A percentile compares a stretch with the other conserved stretches of the same genome.
Conservation (phyloP, 495 filamentous ascomycete species). For the Penicillium herquei region DNA sequence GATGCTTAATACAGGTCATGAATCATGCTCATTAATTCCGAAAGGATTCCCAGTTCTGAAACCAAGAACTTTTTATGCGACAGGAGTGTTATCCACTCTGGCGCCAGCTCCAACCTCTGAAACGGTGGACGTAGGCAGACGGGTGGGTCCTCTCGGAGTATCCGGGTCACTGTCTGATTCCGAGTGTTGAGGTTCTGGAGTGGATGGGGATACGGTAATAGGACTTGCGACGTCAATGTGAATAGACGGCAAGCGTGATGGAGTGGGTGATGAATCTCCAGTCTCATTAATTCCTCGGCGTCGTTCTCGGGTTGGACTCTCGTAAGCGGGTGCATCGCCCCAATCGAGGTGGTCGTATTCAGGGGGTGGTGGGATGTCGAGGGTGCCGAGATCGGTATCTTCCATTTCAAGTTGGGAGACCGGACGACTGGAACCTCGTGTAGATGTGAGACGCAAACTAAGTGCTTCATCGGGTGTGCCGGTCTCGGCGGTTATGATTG, state of each 20-base stretch:
- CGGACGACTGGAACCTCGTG: slow-evolving; percentile 22
- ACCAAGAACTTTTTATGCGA: slow-evolving; percentile 3
- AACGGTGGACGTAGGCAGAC: slow-evolving; percentile 1
- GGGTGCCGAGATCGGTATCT: slow-evolving; percentile 37
- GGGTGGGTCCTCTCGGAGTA: slow-evolving; percentile 6
- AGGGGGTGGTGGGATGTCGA: slow-evolving; percentile 39
- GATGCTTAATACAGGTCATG: slow-evolving; percentile 20
- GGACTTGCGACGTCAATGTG: slow-evolving; percentile 42
- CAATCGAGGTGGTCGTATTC: slow-evolving; percentile 49
- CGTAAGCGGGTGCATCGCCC: slow-evolving; percentile 49
- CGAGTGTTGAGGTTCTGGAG: slow-evolving; percentile 18
- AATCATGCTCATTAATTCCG: slow-evolving; percentile 19
- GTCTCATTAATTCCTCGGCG: neutral
- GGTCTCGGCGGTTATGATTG: slow-evolving; percentile 27
- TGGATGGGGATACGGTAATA: slow-evolving; percentile 27
- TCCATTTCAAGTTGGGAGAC: slow-evolving; percentile 16
- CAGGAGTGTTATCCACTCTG: slow-evolving; percentile 2
- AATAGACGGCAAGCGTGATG: slow-evolving; percentile 34
- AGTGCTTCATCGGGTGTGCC: slow-evolving; percentile 29
- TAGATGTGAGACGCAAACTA: slow-evolving; percentile 21
- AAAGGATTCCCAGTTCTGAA: neutral
- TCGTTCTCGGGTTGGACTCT: slow-evolving; percentile 20
- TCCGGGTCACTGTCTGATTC: slow-evolving; percentile 5
- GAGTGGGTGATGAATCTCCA: slow-evolving; percentile 14
- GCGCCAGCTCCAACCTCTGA: slow-evolving; percentile 1